Evolutionary conservation across 2,329 filamentous ascomycete species (phyloP), one percentile per base, ranked within the genome.

Genomic region (Podosphaera xanthii): DNA sequence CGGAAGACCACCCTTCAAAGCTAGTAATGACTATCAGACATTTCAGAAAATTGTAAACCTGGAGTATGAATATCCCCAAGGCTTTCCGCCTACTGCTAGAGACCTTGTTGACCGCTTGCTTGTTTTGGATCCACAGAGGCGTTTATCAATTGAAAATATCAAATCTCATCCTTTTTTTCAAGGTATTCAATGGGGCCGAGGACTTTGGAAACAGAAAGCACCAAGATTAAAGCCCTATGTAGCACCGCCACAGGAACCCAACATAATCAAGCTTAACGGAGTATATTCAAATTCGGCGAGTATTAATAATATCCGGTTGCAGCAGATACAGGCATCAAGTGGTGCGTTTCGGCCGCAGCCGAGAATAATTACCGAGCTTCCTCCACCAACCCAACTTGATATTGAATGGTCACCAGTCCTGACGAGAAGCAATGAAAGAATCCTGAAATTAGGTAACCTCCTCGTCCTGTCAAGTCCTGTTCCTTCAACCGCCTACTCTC

Each of bases 331-430:
- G 34, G 69, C 69, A 61, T 64, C 52, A 65, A 72, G 71, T 71
- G 64, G 72, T 69, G 58, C 70, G 70, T 67, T 70, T 65, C 61
- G 88, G 59, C 77, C 80, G 8, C 85, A 89, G 38, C 78, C 86
- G 1, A 78, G 89, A 62, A 82, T 96, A 61, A 94, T 98, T 61
- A 97, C 92, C 0, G 92, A 98, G 70, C 77, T 98, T 8, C 89
- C 92, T 14, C 91, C 92, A n/a, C 92, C 92, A 0, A 95, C 87
- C 57, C 92, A 97, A 70, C 75, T 98, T 34, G 92, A 98, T 68
- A 94, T 98, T 60, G 92, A 98, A 71, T 98, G 92, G 92, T 96
- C 91, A 0, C 92, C 92, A 0, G 90, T 98, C 3, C 75, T 98
- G 59, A 96, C 87, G 8, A 83, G 84, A 67, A 84, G 82, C 61